Evolutionary conservation across 1,139 yeast species (phyloP), one percentile per base, ranked within the genome.

Genomic region (Candida glucosophila): DNA sequence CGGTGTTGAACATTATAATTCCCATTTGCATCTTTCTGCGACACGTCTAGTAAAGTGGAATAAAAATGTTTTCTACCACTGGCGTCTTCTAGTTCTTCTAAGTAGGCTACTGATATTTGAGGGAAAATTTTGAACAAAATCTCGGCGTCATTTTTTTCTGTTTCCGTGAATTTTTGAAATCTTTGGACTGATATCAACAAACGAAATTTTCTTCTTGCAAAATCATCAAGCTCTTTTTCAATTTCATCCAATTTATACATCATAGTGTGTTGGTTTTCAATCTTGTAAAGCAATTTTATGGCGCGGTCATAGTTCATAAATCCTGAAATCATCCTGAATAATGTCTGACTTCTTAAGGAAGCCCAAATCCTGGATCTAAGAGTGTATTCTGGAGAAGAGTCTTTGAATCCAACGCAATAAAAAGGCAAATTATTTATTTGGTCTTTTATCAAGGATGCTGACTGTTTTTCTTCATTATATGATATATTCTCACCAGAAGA

Each of bases 341-440:
- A 47, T 1, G 77, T 71, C 40, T 71, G 77, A 3, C 73, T 57
- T 37, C 77, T 51, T 26, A 71, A 48, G 1, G 76, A 69, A 1
- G 77, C 75, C 77, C 77, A 71, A 11, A 71, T 60, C 35, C 77
- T 43, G 2, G 77, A 69, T 39, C 77, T 49, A 29, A 69, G 40
- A 13, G 67, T 56, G 36, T 65, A 68, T 27, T 67, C 74, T 0
- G 75, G 75, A 0, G 73, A 59, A 2, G 74, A 73, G 21, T 66
- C 54, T 36, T 68, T 69, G 39, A 61, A 70, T 0, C 76, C 77
- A 23, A 68, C 64, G 2, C 70, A 61, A 31, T 56, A 55, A 33
- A 58, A 67, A 2, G 71, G 67, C 12, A 62, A 41, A 33, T 67
- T 71, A 28, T 55, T 60, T 13, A 33, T 25, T 20, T 29, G 31